Evolutionary conservation across 2,329 filamentous ascomycete genomes (phyloP).

Genomic region (Trichoderma citrinoviride): DNA sequence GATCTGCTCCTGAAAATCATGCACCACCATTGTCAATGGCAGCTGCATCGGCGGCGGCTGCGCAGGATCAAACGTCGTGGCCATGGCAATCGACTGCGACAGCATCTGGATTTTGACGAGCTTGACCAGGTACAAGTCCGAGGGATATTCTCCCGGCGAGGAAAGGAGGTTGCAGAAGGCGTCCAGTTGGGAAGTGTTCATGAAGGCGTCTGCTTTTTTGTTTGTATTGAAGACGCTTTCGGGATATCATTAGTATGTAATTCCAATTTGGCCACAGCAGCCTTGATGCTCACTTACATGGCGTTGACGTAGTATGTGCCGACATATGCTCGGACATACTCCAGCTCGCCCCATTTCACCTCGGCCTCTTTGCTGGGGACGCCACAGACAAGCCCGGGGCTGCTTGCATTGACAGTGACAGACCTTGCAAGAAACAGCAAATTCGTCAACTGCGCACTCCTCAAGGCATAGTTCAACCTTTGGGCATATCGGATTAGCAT

Average conservation of each 20-base stretch:
- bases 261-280: too few species aligned
- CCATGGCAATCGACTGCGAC: slow-evolving; percentile 45
- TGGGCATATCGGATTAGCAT: neutral
- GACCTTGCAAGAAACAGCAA: slow-evolving; percentile 48
- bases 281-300: slow-evolving; percentile 36
- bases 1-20: slow-evolving; percentile 45
- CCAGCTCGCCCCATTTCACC: slow-evolving; percentile 35
- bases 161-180: slow-evolving; percentile 44
- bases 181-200: slow-evolving; percentile 46
- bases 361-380: slow-evolving; percentile 10
- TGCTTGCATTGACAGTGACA: slow-evolving; percentile 44
- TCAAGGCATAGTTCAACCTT: slow-evolving; percentile 49
- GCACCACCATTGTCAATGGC: slow-evolving; percentile 43
- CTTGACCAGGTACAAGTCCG: slow-evolving; percentile 45
- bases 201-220: slow-evolving; percentile 48
- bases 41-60: slow-evolving; percentile 34
- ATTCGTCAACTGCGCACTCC: slow-evolving; percentile 50
- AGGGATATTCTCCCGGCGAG: slow-evolving; percentile 41
- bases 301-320: slow-evolving; percentile 52
- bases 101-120: slow-evolving; percentile 50
- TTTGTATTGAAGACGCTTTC: slow-evolving; percentile 42
- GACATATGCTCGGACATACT: slow-evolving; percentile 47
- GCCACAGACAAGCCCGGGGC: slow-evolving; percentile 20
- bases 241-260: neutral
- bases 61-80: slow-evolving; percentile 35